Evolutionary conservation across 805 yeast genomes (phyloP).

Genomic region (Wickerhamomyces rabaulensis): DNA sequence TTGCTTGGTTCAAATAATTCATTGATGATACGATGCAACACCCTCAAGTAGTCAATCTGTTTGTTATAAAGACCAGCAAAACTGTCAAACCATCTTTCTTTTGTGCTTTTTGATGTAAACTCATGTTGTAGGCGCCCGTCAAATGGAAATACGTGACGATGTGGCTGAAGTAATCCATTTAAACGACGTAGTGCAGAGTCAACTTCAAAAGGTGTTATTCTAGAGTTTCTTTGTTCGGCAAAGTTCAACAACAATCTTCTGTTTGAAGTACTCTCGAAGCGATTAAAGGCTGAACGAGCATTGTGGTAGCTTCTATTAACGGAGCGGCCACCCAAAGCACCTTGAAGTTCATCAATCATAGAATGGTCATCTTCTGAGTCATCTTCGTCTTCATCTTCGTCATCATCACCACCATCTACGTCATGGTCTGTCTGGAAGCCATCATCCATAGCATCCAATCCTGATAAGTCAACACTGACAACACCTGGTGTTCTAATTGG

Average conservation of each 20-base stretch:
- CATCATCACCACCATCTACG: constrained; percentile 7
- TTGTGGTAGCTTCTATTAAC: constrained; percentile 1
- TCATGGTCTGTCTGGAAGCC: constrained; percentile 10
- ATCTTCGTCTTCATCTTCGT: constrained; percentile 21
- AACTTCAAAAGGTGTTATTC: not conserved
- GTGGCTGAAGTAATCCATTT: not conserved
- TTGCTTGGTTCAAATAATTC: constrained; percentile 44
- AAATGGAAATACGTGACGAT: not conserved
- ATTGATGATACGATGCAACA: constrained; percentile 40
- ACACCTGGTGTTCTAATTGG: constrained; percentile 2
- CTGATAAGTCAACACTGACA: constrained; percentile 11
- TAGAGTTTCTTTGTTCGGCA: not conserved
- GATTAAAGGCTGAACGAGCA: not conserved
- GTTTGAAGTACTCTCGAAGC: not conserved
- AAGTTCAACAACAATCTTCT: not conserved
- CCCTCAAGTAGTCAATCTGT: constrained; percentile 27
- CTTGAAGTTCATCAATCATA: not conserved
- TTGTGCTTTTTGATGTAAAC: not conserved
- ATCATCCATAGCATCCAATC: constrained; percentile 13
- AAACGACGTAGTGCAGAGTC: not conserved
- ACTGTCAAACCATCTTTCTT: not conserved
- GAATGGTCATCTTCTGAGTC: constrained; percentile 3
- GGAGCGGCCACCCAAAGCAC: not conserved
- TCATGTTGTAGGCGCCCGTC: not conserved
- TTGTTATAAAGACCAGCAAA: constrained; percentile 1